phyloP scores from a whole-genome alignment of 768 basidiomycete species.

The Goffeauzyma gilvescens region DNA sequence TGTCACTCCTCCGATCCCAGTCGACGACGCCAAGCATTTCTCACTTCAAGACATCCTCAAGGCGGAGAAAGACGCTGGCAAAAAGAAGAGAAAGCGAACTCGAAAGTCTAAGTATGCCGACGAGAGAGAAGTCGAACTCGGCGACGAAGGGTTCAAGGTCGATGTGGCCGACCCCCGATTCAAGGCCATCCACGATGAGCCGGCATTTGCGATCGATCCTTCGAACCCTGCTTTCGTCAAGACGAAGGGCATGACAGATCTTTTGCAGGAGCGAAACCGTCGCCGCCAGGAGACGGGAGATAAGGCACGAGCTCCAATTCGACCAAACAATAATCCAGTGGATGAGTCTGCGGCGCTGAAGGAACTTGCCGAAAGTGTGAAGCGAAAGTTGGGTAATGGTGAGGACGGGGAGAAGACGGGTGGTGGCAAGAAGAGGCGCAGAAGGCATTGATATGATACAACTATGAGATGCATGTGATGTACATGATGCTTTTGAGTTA shows the following conservation, averaged over 20 bases:
- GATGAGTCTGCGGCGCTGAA: slow-evolving; percentile 39
- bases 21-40: slow-evolving; percentile 55
- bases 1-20: slow-evolving; percentile 41
- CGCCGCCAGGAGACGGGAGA: slow-evolving; percentile 33
- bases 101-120: slow-evolving; percentile 36
- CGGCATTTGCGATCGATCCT: slow-evolving; percentile 86
- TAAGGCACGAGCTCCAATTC: neutral
- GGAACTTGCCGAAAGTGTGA: slow-evolving; percentile 65
- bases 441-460: too few relatives aligned
- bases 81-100: slow-evolving; percentile 36
- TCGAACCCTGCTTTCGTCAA: slow-evolving; percentile 89
- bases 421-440: slow-evolving; percentile 2
- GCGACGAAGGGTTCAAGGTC: slow-evolving; percentile 51
- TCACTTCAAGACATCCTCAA: slow-evolving; percentile 74
- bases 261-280: slow-evolving; percentile 66
- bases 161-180: slow-evolving; percentile 77
- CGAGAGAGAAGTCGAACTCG: slow-evolving; percentile 45
- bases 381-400: slow-evolving; percentile 44
- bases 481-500: too few relatives aligned
- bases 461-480: too few relatives aligned
- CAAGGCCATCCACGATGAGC: slow-evolving; percentile 67
- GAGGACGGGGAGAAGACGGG: slow-evolving; percentile 13
- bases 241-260: slow-evolving; percentile 69
- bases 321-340: slow-evolving; percentile 2
- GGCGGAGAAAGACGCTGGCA: slow-evolving; percentile 50